Base-by-base conservation (phyloP, 2,329 filamentous ascomycete genomes). In the Sporothrix brasiliensis region DNA sequence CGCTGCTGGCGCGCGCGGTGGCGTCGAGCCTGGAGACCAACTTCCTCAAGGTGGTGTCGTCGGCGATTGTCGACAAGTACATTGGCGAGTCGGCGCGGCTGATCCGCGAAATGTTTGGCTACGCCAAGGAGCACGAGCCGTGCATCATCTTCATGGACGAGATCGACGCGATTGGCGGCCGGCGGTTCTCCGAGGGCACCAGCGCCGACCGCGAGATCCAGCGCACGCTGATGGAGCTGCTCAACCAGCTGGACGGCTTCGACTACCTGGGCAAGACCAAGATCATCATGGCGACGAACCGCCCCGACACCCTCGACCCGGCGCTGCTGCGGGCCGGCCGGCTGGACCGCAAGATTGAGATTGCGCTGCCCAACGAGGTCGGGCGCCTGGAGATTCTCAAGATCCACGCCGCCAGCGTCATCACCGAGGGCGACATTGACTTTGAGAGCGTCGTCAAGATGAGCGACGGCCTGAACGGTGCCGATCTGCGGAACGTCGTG, bases 101-200 rank as follows among this genome's bases (percentile, higher is more conserved):
- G 75, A 99, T 99, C 78, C 90, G 95, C 80, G 95, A 99, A 81
- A 99, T 99, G 96, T 99, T 99, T 78, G 96, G 95, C 71, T 99
- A 99, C 78, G 95, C 96, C 77, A 98, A 97, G 83, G 96, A 99
- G 80, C 95, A 99, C 80, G 95, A 99, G 81, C 95, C 95, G 52
- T 99, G 95, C 81, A 99, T 99, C 81, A 99, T 99, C 83, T 99
- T 99, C 87, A 99, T 99, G 95, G 96, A 99, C 85, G 95, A 99
- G 83, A 99, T 99, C 79, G 95, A 99, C 79, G 95, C 95, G 78
- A 99, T 99, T 78, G 95, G 95, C 80, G 96, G 96, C 73, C 89
- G 96, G 77, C 88, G 95, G 77, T 99, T 99, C 82, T 97, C 93
- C 0, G 95, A 99, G 81, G 95, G 96, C 75, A 99, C 95, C 67